Evolutionary conservation across 331 rosid species (phyloP).

Genomic region (Stylosanthes scabra): DNA sequence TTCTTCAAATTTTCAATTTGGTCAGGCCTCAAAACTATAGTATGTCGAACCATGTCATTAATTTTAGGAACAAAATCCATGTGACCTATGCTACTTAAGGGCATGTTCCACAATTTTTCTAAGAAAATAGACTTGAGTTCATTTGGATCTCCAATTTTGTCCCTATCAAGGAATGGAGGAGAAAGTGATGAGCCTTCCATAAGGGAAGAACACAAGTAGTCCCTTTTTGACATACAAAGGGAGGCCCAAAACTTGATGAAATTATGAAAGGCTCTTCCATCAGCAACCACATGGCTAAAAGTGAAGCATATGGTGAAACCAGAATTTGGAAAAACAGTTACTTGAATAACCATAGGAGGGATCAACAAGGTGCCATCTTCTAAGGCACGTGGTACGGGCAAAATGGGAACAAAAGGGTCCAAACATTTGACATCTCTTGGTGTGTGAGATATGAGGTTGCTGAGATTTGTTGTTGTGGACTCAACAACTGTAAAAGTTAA

Average conservation of each 20-base stretch:
- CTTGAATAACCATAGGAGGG: conserved; percentile 44
- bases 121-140: not conserved
- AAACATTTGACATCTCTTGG: conserved; percentile 8
- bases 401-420: conserved; percentile 32
- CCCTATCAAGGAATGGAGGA: conserved; percentile 26
- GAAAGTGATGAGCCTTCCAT: not conserved
- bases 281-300: conserved; percentile 35
- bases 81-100: not conserved
- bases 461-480: conserved; percentile 39
- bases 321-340: conserved; percentile 20
- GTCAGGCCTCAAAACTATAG: not conserved
- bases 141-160: conserved; percentile 14
- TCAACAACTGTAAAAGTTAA: conserved; percentile 45
- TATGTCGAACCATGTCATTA: not conserved
- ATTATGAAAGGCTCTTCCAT: conserved; percentile 35
- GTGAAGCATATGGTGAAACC: conserved; percentile 40
- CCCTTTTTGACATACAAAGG: conserved; percentile 7
- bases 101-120: not conserved
- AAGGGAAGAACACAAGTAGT: not conserved
- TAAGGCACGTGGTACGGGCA: conserved; percentile 1
- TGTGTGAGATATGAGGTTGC: conserved; percentile 26
- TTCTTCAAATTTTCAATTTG: conserved; percentile 31
- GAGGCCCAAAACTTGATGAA: conserved; percentile 39
- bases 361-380: conserved; percentile 17
- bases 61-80: not conserved